phyloP scores from a whole-genome alignment of 345 rosid genomes.

The Dipteronia dyeriana region DNA sequence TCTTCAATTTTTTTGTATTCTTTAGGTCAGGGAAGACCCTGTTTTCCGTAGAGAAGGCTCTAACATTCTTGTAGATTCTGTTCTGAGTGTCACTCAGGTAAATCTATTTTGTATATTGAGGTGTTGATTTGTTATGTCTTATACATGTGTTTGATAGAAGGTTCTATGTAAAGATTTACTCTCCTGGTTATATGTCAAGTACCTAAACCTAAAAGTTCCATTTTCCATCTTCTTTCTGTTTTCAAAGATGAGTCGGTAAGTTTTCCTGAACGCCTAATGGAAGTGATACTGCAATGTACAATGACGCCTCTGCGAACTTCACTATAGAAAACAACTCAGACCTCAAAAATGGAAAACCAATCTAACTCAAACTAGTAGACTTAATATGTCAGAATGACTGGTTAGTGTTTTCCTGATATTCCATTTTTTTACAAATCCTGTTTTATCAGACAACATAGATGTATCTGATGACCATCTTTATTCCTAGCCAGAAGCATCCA shows the following conservation, averaged over 20 bases:
- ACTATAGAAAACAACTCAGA: too few species aligned
- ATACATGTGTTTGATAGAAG: constrained; percentile 2
- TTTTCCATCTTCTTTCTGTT: background rate
- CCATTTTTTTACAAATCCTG: background rate
- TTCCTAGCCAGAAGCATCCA: background rate
- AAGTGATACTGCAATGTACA: background rate
- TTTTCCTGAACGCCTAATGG: background rate
- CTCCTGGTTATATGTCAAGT: background rate
- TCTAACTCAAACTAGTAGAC: background rate
- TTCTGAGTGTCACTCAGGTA: constrained; percentile 85
- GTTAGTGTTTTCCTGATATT: background rate
- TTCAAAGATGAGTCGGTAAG: background rate
- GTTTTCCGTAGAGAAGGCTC: constrained; percentile 96
- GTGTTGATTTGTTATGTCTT: background rate
- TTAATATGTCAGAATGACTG: background rate
- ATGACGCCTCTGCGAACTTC: background rate
- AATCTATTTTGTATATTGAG: background rate
- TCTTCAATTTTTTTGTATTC: background rate
- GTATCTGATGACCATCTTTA: background rate
- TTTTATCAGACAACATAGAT: background rate
- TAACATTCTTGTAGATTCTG: constrained; percentile 83
- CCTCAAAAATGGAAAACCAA: background rate
- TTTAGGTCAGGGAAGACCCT: constrained; percentile 90
- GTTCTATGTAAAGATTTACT: constrained; percentile 2
- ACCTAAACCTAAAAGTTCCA: background rate